phyloP scores from a whole-genome alignment of 225 moss, liverwort and hornwort genomes.

The Straminergon stramineum region DNA sequence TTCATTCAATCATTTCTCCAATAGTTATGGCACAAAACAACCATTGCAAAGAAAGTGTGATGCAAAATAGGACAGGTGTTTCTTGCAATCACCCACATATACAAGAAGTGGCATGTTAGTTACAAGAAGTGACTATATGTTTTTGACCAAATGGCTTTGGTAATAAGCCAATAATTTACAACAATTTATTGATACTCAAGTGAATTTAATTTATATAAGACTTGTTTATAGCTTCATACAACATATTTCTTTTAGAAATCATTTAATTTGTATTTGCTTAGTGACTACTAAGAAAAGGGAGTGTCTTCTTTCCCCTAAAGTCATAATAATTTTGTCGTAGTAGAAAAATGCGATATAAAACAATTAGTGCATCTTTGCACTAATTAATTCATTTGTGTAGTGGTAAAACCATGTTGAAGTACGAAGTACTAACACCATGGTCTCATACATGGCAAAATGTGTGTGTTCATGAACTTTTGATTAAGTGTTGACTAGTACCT shows the following conservation, averaged over 20 bases:
- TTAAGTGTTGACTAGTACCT: no score
- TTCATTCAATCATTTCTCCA: no score
- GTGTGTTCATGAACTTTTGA: background rate
- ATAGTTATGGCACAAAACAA: no score
- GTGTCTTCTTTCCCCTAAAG: background rate
- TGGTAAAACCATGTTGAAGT: background rate
- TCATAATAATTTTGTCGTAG: background rate
- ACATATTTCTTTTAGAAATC: background rate
- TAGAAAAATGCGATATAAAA: background rate
- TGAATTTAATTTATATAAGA: background rate
- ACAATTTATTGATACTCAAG: background rate
- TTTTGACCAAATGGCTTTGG: background rate
- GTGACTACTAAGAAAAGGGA: background rate
- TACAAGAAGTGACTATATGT: background rate
- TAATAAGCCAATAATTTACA: background rate
- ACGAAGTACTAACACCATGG: background rate
- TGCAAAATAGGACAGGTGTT: no score
- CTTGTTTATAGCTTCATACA: background rate
- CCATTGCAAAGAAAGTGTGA: no score
- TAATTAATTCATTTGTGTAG: no score
- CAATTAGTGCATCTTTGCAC: background rate
- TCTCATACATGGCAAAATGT: background rate
- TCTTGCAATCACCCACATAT: no score
- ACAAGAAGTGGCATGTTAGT: background rate
- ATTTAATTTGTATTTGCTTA: background rate